Base-by-base conservation (phyloP, 257 asterid species). In the Schizonepeta tenuifolia region DNA sequence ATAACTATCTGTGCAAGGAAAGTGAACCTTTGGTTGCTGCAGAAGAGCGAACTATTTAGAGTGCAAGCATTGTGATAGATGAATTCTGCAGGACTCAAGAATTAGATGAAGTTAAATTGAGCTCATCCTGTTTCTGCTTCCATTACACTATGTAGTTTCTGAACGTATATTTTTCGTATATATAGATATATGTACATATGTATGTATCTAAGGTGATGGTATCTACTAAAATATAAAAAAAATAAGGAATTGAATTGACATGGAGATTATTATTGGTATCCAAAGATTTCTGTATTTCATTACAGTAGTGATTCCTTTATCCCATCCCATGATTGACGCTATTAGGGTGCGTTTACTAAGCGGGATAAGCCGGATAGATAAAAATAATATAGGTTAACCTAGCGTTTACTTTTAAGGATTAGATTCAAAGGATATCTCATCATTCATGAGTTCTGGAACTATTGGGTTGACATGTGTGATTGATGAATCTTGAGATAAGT, bases 1-100 rank as follows among this genome's bases (percentile, higher is more conserved):
- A 26, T 79, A 69, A 67, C 69, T 49, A 17, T 66, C 41, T 60
- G 68, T 60, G 36, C 63, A 57, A 66, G 65, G 10, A 49, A 33
- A 41, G 24, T 65, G 66, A 35, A 71, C 58, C 58, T 62, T 55
- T 73, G n/a, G n/a, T 46, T 14, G 1, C 51, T 46, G 6, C n/a
- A 33, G 58, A 56, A 61, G 67, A 60, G 62, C 40, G 2, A 41
- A 66, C 20, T 2, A 21, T 41, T 28, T 62, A 46, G 64, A 62
- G 21, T 5, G 10, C 21, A 61, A 68, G 47, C 70, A n/a, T n/a
- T n/a, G 24, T 68, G 57, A 43, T 61, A 51, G 56, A 51, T 78
- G 40, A 14, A 26, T 24, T 59, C 28, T 62, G 63, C n/a, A 63
- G 47, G 69, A 58, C 43, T 69, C 59, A 10, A 14, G 38, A 41